Base-by-base conservation (phyloP, 345 rosid genomes). In the Bruguiera parviflora region DNA sequence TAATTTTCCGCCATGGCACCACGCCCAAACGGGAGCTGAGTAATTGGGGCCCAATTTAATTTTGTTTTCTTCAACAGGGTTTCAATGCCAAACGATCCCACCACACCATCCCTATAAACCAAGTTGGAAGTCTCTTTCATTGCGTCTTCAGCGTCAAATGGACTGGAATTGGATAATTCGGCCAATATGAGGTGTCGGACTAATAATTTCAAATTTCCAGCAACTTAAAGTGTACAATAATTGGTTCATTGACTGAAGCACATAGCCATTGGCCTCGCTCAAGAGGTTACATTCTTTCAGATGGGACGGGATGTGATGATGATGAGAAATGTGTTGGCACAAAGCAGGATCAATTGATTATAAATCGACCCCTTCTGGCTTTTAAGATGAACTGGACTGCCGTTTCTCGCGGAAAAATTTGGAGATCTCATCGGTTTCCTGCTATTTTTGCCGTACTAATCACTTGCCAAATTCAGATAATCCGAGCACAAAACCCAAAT, bases 101-200 rank as follows among this genome's bases (percentile, higher is more conserved):
- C 5, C 49, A 0, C 69, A 11, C 47, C 35, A 0, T 24, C 16
- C 19, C 32, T 4, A 49, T 35, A 11, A 5, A 22, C 52, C 13
- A 18, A 69, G 71, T 52, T 52, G 75, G 70, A 57, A 32, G 73
- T 51, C 63, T 33, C 61, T 66, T 65, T 69, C 71, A 53, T 57
- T 6, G 58, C 10, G 58, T 47, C 6, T 3, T 16, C 49, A 15
- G 52, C 11, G 53, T 72, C 29, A 64, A 56, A 22, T 3, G 27
- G 49, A 3, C 49, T 43, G 19, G 49, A 43, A 3, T 3, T 13
- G 62, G 15, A 64, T 57, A 18, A 43, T 58, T 51, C 43, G 15
- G 51, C 33, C 37, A 8, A 2, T 16, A 27, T 2, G n/a, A 28
- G 18, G 5, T 43, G 67, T 64, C 58, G 39, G 35, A 24, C 37